These are phyloP conservation scores for Petrea volubilis DNA, from an alignment of 257 asterid genomes.

Conservation along the genomic window DNA sequence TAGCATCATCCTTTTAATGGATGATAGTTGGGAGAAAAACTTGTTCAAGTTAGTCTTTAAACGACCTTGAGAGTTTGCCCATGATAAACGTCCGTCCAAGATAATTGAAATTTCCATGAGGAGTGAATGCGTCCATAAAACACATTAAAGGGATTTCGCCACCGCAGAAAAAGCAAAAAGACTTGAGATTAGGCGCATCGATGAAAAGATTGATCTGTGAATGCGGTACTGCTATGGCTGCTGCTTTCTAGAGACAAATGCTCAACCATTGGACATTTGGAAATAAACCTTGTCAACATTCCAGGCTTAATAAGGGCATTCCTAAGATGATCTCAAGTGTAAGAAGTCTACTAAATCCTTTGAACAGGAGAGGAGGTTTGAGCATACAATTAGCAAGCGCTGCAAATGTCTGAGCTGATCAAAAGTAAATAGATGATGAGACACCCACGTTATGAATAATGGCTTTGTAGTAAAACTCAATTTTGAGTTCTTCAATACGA, in stretches of 20 bases:
- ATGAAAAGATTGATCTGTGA: background rate
- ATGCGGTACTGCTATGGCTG: background rate
- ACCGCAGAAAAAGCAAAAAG: background rate
- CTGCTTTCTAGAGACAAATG: background rate
- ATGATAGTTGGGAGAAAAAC: background rate
- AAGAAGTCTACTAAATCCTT: background rate
- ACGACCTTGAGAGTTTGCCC: too few species aligned
- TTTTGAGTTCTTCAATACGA: background rate
- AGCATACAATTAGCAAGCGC: background rate
- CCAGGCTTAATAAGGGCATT: too few species aligned
- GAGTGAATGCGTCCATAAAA: background rate
- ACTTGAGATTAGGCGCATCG: background rate
- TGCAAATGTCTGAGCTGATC: background rate
- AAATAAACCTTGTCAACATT: background rate
- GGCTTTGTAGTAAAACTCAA: background rate
- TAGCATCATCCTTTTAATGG: background rate
- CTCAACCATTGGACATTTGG: background rate
- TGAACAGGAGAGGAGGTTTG: background rate
- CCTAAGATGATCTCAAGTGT: background rate
- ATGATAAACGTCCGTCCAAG: background rate
- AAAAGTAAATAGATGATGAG: background rate
- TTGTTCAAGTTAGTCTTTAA: background rate
- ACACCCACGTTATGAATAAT: too few species aligned
- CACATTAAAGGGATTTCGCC: background rate
- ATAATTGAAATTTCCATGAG: background rate